These are phyloP conservation scores for Eremochloa ophiuroides DNA, from an alignment of 176 grass and related monocot genomes.

Conservation along the genomic window DNA sequence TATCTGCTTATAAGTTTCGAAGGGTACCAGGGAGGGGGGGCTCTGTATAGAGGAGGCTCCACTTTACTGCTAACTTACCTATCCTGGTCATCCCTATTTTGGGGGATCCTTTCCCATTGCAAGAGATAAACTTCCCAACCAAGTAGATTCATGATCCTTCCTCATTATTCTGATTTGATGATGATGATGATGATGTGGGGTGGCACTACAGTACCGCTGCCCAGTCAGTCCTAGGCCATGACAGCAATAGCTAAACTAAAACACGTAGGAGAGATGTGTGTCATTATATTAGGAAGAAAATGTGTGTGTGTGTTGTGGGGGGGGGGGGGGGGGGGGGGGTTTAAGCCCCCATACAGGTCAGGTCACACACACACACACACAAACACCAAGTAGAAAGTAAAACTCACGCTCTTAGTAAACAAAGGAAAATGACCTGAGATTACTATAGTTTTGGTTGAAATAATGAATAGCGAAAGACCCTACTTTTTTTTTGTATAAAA, in stretches of 20 bases:
- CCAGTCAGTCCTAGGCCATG: background rate
- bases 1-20: background rate
- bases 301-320: too few relatives aligned
- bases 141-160: background rate
- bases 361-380: background rate
- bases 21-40: background rate
- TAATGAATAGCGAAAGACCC: background rate
- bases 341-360: too few relatives aligned
- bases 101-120: background rate
- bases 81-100: background rate
- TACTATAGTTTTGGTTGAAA: background rate
- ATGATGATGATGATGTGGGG: background rate
- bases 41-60: background rate
- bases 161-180: background rate
- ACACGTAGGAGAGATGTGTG: too few relatives aligned
- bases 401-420: background rate
- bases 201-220: background rate
- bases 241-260: background rate
- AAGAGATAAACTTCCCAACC: background rate
- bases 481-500: background rate
- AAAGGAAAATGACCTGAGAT: background rate
- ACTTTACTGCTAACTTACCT: background rate
- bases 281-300: too few relatives aligned
- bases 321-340: too few relatives aligned
- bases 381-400: background rate